Percentiles rank a stretch among this genome's conserved stretches.
These are phyloP conservation scores for Diaporthe vaccinii DNA, from an alignment of 2,329 filamentous ascomycete species.

Conservation along the genomic window DNA sequence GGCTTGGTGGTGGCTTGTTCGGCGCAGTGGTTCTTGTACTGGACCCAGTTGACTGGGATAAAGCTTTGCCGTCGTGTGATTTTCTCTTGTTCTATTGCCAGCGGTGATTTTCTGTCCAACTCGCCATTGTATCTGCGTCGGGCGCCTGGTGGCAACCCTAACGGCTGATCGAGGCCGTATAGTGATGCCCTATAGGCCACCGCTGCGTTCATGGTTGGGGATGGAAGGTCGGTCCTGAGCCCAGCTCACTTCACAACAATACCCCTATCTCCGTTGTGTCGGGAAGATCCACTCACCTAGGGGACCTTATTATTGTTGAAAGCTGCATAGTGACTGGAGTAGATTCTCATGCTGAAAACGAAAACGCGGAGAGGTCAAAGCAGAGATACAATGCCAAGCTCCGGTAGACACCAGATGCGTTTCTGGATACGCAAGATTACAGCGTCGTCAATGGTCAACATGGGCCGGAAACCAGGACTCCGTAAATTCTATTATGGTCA, in stretches of 20 bases:
- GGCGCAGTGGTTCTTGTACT: conserved; percentile 20
- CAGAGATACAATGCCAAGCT: conserved; percentile 5
- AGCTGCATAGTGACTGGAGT: background rate
- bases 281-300: background rate
- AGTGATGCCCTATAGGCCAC: conserved; percentile 21
- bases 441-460: background rate
- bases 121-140: conserved; percentile 2
- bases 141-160: background rate
- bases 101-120: background rate
- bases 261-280: background rate
- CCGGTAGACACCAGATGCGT: background rate
- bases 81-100: background rate
- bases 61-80: background rate
- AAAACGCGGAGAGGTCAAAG: conserved; percentile 3
- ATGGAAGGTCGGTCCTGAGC: background rate
- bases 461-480: conserved; percentile 9
- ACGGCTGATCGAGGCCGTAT: conserved; percentile 25
- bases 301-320: background rate
- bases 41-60: conserved; percentile 23
- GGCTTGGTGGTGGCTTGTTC: background rate
- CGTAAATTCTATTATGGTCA: conserved; percentile 19
- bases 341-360: background rate
- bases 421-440: conserved; percentile 11
- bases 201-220: conserved; percentile 4
- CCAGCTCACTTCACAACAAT: conserved; percentile 2